phyloP scores from a whole-genome alignment of 106 monocot genomes.

The Dactylorhiza incarnata region DNA sequence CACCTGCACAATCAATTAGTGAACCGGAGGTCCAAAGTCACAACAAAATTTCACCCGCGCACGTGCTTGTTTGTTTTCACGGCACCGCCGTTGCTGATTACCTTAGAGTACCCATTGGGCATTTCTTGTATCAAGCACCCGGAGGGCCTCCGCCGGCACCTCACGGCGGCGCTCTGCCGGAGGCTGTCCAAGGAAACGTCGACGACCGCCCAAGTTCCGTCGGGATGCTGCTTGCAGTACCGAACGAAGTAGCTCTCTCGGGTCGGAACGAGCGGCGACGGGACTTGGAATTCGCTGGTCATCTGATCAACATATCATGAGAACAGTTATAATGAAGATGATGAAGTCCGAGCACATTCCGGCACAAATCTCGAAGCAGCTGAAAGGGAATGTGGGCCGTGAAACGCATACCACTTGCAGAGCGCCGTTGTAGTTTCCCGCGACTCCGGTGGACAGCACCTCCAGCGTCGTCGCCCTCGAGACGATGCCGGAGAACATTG shows the following conservation, averaged over 20 bases:
- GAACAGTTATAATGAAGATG: neutral
- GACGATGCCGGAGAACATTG: slow-evolving; percentile 73
- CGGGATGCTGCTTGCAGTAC: slow-evolving; percentile 88
- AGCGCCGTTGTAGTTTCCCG: slow-evolving; percentile 96
- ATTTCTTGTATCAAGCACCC: slow-evolving; percentile 94
- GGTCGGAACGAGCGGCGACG: slow-evolving; percentile 89
- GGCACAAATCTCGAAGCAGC: neutral
- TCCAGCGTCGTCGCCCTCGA: slow-evolving; percentile 79
- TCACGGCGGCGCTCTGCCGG: slow-evolving; percentile 42
- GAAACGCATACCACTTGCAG: slow-evolving; percentile 79
- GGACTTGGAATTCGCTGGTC: slow-evolving; percentile 93
- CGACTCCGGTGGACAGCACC: slow-evolving; percentile 90
- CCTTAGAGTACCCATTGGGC: slow-evolving; percentile 99
- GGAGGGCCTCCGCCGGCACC: slow-evolving; percentile 79
- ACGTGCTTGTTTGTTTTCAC: no score
- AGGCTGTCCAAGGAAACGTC: slow-evolving; percentile 87
- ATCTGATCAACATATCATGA: slow-evolving; percentile 34
- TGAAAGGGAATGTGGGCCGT: neutral
- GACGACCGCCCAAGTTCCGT: slow-evolving; percentile 94
- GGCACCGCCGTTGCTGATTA: slow-evolving; percentile 6
- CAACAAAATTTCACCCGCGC: neutral
- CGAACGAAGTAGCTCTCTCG: slow-evolving; percentile 72
- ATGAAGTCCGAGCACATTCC: neutral
- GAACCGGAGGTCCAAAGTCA: neutral
- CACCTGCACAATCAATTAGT: slow-evolving; percentile 27